Conservation (phyloP, 139 green algal genomes). For the Chlorella ohadii region DNA sequence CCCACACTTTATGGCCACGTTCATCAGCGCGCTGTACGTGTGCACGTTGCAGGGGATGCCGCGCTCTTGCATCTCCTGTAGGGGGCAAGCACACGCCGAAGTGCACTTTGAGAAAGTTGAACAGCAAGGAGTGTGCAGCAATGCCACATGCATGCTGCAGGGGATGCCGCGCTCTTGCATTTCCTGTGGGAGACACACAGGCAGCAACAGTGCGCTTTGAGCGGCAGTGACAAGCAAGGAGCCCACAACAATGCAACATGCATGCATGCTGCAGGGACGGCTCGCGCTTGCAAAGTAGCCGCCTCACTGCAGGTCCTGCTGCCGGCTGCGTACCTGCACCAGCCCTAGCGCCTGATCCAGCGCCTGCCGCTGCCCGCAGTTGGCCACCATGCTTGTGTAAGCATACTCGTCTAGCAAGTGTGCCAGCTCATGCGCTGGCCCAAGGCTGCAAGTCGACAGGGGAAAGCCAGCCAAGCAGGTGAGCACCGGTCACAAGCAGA, state of each 20-base stretch:
- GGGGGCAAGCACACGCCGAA: background rate
- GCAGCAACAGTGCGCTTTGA: too few relatives aligned
- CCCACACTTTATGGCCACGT: slow-evolving; percentile 67
- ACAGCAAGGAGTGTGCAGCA: too few relatives aligned
- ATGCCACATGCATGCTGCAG: background rate
- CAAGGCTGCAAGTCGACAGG: too few relatives aligned
- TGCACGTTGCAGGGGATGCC: slow-evolving; percentile 74
- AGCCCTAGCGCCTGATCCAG: slow-evolving; percentile 59
- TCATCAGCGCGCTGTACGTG: slow-evolving; percentile 78
- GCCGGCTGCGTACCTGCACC: slow-evolving; percentile 39
- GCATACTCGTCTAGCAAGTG: slow-evolving; percentile 81
- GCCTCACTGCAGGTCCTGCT: too few relatives aligned
- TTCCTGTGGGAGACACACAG: slow-evolving; percentile 44
- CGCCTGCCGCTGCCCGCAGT: slow-evolving; percentile 61
- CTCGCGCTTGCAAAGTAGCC: too few relatives aligned
- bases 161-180: slow-evolving; percentile 44
- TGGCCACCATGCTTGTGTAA: slow-evolving; percentile 79
- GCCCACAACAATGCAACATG: background rate
- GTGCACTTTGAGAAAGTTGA: background rate
- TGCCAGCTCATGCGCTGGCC: slow-evolving; percentile 34
- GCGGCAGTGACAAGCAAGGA: too few relatives aligned
- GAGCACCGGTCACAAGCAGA: too few relatives aligned
- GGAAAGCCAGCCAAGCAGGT: too few relatives aligned
- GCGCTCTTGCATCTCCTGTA: slow-evolving; percentile 64
- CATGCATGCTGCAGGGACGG: too few relatives aligned